Evolutionary conservation across 768 basidiomycete genomes (phyloP), one percentile per base, ranked within the genome.

Genomic region (Mycena kentingensis): DNA sequence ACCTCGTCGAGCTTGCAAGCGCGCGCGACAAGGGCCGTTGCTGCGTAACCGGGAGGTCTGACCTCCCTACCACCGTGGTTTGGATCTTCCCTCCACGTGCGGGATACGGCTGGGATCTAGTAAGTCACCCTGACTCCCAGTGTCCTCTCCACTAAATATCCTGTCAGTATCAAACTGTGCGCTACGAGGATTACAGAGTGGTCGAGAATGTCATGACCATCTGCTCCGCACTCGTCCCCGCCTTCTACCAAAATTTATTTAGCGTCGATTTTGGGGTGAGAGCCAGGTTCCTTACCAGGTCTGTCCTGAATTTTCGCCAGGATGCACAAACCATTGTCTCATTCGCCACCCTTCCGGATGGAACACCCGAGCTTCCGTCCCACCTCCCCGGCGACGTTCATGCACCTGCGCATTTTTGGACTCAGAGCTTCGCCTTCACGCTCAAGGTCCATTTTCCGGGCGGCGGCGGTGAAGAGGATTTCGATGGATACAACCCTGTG

Each of bases 331-430:
- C 32, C 46, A 46, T 46, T 24, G 13, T 46, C 32, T 24, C 19
- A 31, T 46, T 46, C 32, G 46, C 26, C n/a, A 34, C 32, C 32
- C 29, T 50, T 18, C 39, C 38, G 18, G n/a, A n/a, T n/a, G 18
- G 28, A 18, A 18, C 11, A n/a, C 27, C 37, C 18, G 5, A 7
- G n/a, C 38, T 50, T 28, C 37, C 49, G 21, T 24, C 37, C 49
- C 5, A 50, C 42, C 49, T 50, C 31, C 49, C 38, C 16, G 28
- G n/a, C n/a, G n/a, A n/a, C n/a, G n/a, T 18, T 24, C 38, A 25
- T n/a, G n/a, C n/a, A 29, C 34, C 49, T 21, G 49, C 47, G 21
- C 29, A n/a, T 22, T 49, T 49, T 36, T 49, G 47, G 47, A 22
- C 21, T 38, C 36, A 36, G 19, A 32, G 42, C 34, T 50, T 50